Evolutionary conservation across 83 land plant species (phyloP).

Genomic region (Diphasiastrum complanatum): DNA sequence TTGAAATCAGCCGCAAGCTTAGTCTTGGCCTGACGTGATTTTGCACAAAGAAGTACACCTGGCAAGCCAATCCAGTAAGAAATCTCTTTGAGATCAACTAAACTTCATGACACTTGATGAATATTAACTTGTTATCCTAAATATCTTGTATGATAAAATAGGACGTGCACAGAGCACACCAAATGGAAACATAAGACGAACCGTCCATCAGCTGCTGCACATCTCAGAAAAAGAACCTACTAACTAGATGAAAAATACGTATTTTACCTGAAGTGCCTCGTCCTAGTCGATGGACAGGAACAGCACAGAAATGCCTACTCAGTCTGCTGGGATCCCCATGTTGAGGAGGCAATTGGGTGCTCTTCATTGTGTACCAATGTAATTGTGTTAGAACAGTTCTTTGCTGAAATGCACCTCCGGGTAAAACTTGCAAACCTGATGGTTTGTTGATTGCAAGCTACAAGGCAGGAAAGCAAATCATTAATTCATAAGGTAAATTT

Average conservation of each 20-base stretch:
- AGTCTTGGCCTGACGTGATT: slow-evolving; percentile 27
- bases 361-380: slow-evolving; percentile 41
- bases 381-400: slow-evolving; percentile 84
- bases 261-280: no score
- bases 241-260: no score
- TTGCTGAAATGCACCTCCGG: slow-evolving; percentile 95
- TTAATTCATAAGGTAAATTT: no score
- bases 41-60: slow-evolving; percentile 43
- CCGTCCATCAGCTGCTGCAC: no score
- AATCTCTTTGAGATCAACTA: background rate
- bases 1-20: slow-evolving; percentile 29
- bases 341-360: background rate
- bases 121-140: background rate
- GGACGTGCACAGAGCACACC: no score
- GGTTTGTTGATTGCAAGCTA: slow-evolving; percentile 92
- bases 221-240: no score
- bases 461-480: slow-evolving; percentile 1
- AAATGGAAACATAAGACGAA: no score
- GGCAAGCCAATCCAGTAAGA: background rate
- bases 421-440: slow-evolving; percentile 88
- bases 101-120: background rate
- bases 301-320: slow-evolving; percentile 53
- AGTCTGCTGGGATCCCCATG: slow-evolving; percentile 3
- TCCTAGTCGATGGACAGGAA: slow-evolving; percentile 76
- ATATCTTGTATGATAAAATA: no score